These are phyloP conservation scores for Brassica nigra DNA, from an alignment of 345 rosid genomes.

Conservation along the genomic window DNA sequence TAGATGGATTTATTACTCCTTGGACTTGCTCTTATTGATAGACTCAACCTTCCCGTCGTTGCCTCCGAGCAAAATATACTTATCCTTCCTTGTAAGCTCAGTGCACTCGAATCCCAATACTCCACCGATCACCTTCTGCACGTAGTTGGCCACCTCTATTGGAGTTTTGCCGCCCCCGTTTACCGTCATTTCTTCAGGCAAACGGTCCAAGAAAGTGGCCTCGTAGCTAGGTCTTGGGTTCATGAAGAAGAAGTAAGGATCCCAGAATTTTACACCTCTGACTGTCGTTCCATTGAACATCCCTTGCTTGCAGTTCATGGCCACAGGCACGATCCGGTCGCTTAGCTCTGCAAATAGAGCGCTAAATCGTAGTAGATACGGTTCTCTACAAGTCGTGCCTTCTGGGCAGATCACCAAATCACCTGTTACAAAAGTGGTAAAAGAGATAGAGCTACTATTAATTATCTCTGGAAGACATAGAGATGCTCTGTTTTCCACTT, in stretches of 20 bases:
- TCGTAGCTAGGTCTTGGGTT: slow-evolving; percentile 89
- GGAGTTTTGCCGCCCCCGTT: slow-evolving; percentile 87
- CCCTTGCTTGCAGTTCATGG: slow-evolving; percentile 77
- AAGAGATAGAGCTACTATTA: background rate
- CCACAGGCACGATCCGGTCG: slow-evolving; percentile 95
- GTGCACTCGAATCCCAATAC: slow-evolving; percentile 82
- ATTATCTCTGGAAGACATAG: background rate
- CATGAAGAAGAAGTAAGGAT: slow-evolving; percentile 93
- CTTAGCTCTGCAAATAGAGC: slow-evolving; percentile 94
- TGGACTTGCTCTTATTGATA: slow-evolving; percentile 50
- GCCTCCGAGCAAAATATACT: slow-evolving; percentile 84
- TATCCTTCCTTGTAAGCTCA: slow-evolving; percentile 83
- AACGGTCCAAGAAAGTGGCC: slow-evolving; percentile 76
- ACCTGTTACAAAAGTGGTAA: slow-evolving; percentile 45
- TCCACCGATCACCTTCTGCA: slow-evolving; percentile 79
- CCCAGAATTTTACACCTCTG: slow-evolving; percentile 94
- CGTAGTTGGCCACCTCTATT: slow-evolving; percentile 89
- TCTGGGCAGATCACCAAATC: slow-evolving; percentile 96
- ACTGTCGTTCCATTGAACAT: slow-evolving; percentile 95
- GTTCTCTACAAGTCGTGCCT: slow-evolving; percentile 95
- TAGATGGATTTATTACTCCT: background rate
- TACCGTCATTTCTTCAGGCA: slow-evolving; percentile 78
- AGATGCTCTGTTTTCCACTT: slow-evolving; percentile 1
- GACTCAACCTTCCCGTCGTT: slow-evolving; percentile 96
- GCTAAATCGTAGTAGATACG: slow-evolving; percentile 77